These are phyloP conservation scores for Intubia oerlemansii DNA, from an alignment of 2,329 filamentous ascomycete genomes.

Conservation along the genomic window DNA sequence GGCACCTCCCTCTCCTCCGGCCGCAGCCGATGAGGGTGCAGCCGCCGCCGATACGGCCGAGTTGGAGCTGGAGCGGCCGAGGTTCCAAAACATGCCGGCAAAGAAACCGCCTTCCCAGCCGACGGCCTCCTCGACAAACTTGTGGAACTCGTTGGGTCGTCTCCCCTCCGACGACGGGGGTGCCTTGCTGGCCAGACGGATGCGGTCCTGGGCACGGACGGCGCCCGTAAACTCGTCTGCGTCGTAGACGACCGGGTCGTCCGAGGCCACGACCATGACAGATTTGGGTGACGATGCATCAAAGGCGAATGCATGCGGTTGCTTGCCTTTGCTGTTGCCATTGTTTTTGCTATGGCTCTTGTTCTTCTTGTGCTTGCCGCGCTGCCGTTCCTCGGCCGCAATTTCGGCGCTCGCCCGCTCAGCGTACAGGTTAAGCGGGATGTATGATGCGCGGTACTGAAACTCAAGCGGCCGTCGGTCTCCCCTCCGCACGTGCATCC, in stretches of 20 bases:
- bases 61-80: conserved; percentile 27
- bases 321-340: too few relatives aligned
- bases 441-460: conserved; percentile 57
- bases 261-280: conserved; percentile 49
- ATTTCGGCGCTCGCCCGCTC: conserved; percentile 35
- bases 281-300: conserved; percentile 10
- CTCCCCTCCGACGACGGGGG: conserved; percentile 11
- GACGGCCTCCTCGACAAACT: conserved; percentile 53
- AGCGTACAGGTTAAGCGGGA: conserved; percentile 49
- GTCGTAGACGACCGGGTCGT: conserved; percentile 57
- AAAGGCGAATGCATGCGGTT: too few relatives aligned
- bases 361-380: background rate
- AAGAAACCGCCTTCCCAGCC: conserved; percentile 87
- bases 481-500: conserved; percentile 61
- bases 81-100: conserved; percentile 57
- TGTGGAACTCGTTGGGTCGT: conserved; percentile 27
- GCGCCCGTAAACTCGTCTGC: conserved; percentile 37
- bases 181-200: conserved; percentile 49
- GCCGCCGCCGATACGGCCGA: background rate
- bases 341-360: too few relatives aligned
- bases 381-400: conserved; percentile 17
- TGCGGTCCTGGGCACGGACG: conserved; percentile 48
- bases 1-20: too few relatives aligned
- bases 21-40: too few relatives aligned
- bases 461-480: conserved; percentile 59